Percentiles rank a stretch among this genome's conserved stretches.
These are phyloP conservation scores for Coccomyxa subellipsoidea DNA, from an alignment of 163 green algal genomes.

Conservation along the genomic window DNA sequence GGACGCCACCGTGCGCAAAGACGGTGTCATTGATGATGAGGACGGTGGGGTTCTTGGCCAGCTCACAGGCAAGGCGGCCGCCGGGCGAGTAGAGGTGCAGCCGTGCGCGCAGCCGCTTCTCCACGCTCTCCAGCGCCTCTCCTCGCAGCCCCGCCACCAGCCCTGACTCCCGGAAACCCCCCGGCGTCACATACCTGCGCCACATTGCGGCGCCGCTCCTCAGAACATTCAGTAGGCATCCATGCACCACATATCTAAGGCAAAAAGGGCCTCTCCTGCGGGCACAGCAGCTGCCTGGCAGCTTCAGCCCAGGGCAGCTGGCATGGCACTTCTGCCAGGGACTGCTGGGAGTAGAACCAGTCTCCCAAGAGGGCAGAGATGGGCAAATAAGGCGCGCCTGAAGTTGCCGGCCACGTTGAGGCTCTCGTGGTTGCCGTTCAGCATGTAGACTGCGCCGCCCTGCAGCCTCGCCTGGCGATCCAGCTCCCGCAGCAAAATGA, in stretches of 20 bases:
- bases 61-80: slow-evolving; percentile 74
- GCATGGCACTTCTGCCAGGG: no score
- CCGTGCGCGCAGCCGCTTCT: slow-evolving; percentile 56
- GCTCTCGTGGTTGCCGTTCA: slow-evolving; percentile 97
- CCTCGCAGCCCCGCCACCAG: slow-evolving; percentile 56
- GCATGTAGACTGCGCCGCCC: slow-evolving; percentile 86
- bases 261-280: no score
- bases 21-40: slow-evolving; percentile 90
- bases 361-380: background rate
- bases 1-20: slow-evolving; percentile 91
- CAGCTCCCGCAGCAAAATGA: slow-evolving; percentile 81
- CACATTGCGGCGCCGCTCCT: background rate
- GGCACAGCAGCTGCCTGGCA: no score
- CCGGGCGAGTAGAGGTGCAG: slow-evolving; percentile 79
- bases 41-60: slow-evolving; percentile 89
- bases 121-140: slow-evolving; percentile 47
- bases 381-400: no score
- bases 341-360: no score
- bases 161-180: slow-evolving; percentile 83
- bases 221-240: no score
- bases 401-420: slow-evolving; percentile 93
- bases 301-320: no score
- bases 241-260: no score
- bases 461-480: slow-evolving; percentile 68
- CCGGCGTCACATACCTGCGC: slow-evolving; percentile 82